Evolutionary conservation across 2,329 filamentous ascomycete genomes (phyloP).

Genomic region (Lachnellula occidentalis): DNA sequence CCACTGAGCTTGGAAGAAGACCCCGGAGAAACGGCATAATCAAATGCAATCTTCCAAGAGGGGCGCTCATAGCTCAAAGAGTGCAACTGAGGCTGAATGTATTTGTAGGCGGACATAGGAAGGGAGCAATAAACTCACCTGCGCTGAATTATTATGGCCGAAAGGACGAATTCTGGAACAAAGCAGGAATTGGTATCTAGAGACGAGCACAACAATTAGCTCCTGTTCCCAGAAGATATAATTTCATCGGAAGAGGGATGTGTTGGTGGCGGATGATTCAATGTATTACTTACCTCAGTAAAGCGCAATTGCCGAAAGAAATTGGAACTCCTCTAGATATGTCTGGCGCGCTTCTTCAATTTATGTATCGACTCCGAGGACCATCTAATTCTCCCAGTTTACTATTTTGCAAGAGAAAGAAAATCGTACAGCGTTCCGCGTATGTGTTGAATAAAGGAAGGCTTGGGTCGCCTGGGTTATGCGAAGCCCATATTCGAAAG

Average conservation of each 20-base stretch:
- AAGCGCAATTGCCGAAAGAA: conserved; percentile 20
- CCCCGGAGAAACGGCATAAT: no score
- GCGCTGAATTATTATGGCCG: conserved; percentile 13
- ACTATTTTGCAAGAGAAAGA: conserved; percentile 15
- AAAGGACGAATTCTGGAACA: conserved; percentile 8
- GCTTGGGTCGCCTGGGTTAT: conserved; percentile 28
- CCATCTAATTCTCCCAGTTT: conserved; percentile 21
- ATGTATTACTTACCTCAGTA: background rate
- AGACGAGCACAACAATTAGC: conserved; percentile 12
- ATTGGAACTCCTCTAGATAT: conserved; percentile 15
- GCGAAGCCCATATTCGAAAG: conserved; percentile 28
- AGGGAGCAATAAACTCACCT: conserved; percentile 11
- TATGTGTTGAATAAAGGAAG: conserved; percentile 17
- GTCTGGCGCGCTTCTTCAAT: conserved; percentile 14
- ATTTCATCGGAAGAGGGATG: background rate
- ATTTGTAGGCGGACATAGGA: background rate
- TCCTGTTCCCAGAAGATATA: conserved; percentile 5
- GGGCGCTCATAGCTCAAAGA: background rate
- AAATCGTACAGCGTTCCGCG: conserved; percentile 23
- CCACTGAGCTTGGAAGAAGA: no score
- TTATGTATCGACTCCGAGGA: conserved; percentile 13
- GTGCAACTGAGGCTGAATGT: background rate
- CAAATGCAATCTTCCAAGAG: no score
- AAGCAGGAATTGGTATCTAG: conserved; percentile 19
- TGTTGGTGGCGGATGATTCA: background rate